phyloP scores from a whole-genome alignment of 2,329 filamentous ascomycete species.

The Neonectria faginata region DNA sequence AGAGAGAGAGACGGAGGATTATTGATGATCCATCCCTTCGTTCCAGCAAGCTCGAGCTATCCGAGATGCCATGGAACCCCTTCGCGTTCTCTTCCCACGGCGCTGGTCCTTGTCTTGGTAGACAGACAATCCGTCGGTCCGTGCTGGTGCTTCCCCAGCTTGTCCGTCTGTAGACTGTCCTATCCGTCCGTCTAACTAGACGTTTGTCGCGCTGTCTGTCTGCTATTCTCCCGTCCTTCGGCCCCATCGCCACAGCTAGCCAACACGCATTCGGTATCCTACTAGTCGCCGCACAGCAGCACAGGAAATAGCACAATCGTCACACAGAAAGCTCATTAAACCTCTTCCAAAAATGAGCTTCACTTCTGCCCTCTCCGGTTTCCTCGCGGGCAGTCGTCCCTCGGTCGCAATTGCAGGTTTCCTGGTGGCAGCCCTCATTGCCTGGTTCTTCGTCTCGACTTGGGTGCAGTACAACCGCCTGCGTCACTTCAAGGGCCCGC shows the following conservation, averaged over 20 bases:
- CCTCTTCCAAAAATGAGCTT: constrained; percentile 19
- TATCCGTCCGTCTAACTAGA: no score
- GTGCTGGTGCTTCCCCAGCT: constrained; percentile 10
- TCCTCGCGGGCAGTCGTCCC: constrained; percentile 8
- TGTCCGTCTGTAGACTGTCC: not conserved
- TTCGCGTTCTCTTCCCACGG: not conserved
- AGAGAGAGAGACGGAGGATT: not conserved
- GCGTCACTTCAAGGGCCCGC: constrained; percentile 55
- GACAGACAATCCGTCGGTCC: not conserved
- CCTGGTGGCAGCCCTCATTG: constrained; percentile 13
- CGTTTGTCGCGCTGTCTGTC: not conserved
- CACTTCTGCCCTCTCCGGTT: not conserved
- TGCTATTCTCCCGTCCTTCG: no score
- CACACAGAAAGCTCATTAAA: not conserved
- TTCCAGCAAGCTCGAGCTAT: not conserved
- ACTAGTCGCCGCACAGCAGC: no score
- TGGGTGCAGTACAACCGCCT: constrained; percentile 52
- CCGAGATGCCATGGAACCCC: not conserved
- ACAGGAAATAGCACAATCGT: not conserved
- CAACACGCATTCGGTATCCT: not conserved
- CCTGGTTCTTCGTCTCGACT: constrained; percentile 36
- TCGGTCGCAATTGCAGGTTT: constrained; percentile 26
- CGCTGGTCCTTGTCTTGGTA: not conserved
- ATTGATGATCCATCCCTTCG: constrained; percentile 1
- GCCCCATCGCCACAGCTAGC: not conserved